Conservation (phyloP, 257 asterid genomes). For the Solanum sejunctum region DNA sequence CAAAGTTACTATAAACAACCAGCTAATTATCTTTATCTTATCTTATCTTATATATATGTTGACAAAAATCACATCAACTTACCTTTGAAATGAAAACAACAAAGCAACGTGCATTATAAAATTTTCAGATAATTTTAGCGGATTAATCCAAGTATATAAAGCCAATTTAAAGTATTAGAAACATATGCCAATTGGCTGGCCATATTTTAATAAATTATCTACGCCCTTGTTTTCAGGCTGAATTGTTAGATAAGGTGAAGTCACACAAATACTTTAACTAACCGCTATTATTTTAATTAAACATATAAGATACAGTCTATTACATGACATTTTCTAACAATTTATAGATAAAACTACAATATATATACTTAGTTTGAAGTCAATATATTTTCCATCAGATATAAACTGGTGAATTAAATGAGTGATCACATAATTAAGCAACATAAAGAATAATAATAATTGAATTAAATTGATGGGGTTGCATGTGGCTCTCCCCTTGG, state of each 20-base stretch:
- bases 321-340: too few relatives aligned
- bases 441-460: neutral
- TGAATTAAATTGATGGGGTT: neutral
- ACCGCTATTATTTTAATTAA: neutral
- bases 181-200: neutral
- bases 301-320: neutral
- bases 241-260: neutral
- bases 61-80: neutral
- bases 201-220: neutral
- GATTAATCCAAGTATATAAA: neutral
- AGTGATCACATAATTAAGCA: neutral
- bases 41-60: neutral
- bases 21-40: neutral
- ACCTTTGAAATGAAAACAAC: neutral
- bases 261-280: neutral
- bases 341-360: too few relatives aligned
- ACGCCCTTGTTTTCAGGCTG: neutral
- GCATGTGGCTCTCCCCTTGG: constrained; percentile 16
- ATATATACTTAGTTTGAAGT: neutral
- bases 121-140: neutral
- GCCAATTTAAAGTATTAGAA: neutral
- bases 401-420: neutral
- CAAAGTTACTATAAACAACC: neutral
- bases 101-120: neutral
- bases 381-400: neutral